Evolutionary conservation across 1,284 basidiomycete species (phyloP).

Genomic region (Mycena sp.): DNA sequence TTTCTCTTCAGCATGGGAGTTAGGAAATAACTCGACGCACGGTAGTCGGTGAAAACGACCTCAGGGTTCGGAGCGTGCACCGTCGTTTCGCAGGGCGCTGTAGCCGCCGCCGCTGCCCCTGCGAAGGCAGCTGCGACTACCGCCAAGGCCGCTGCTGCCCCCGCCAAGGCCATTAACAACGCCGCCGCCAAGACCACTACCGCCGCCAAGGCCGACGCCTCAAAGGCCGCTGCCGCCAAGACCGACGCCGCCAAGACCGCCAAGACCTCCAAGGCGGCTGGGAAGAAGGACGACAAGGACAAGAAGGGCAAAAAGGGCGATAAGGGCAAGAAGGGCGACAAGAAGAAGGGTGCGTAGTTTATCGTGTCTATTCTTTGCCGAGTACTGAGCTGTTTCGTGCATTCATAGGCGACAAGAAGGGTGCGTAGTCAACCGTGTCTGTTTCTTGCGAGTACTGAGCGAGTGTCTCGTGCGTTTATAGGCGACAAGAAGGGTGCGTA

Average conservation of each 20-base stretch:
- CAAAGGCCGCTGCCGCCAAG: background rate
- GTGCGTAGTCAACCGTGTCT: no score
- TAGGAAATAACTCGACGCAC: background rate
- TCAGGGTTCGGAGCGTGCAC: slow-evolving; percentile 52
- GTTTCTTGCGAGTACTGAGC: no score
- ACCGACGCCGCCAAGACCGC: background rate
- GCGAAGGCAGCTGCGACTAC: background rate
- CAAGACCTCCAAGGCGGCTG: no score
- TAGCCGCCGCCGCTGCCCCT: slow-evolving; percentile 12
- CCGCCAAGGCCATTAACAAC: background rate
- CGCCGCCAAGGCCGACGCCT: background rate
- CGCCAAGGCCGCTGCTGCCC: background rate
- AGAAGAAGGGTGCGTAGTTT: no score
- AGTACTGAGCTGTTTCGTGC: no score
- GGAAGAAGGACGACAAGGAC: no score
- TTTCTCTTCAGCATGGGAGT: background rate
- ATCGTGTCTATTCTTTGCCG: no score
- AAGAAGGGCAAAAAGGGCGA: no score
- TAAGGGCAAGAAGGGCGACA: no score
- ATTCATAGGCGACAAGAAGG: no score
- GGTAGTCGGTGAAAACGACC: slow-evolving; percentile 40
- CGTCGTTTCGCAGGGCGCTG: slow-evolving; percentile 23
- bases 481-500: no score
- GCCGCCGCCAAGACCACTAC: background rate
- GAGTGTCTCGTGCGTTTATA: no score